These are phyloP conservation scores for Hydrangea macrophylla DNA, from an alignment of 148 eudicot genomes.

Conservation along the genomic window DNA sequence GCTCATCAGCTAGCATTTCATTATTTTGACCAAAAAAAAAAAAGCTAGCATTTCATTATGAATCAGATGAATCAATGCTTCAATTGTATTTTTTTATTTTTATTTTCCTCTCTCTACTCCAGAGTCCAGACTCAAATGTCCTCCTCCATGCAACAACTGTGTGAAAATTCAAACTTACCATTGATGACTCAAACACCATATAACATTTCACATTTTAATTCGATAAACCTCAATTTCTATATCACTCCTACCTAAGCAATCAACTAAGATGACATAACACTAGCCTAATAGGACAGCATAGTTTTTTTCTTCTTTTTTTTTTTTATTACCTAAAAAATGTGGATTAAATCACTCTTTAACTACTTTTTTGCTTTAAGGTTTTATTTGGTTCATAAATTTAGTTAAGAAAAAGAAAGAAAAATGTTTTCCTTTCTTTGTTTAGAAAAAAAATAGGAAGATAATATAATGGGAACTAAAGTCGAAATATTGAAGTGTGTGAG, in stretches of 20 bases:
- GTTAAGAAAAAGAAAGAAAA: not conserved
- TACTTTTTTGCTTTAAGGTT: too few species aligned
- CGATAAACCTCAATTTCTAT: too few species aligned
- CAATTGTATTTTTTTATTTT: conserved; percentile 6
- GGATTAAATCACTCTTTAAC: too few species aligned
- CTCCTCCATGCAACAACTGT: not conserved
- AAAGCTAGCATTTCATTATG: not conserved
- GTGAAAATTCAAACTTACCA: not conserved
- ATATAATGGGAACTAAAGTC: not conserved
- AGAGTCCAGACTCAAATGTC: not conserved
- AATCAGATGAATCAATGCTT: not conserved
- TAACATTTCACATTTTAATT: not conserved
- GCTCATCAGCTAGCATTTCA: too few species aligned
- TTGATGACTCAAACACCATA: not conserved
- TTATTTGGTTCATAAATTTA: too few species aligned
- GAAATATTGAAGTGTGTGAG: too few species aligned
- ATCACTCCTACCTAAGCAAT: not conserved
- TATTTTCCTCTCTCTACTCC: not conserved
- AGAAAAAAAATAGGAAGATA: not conserved
- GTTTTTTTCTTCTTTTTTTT: not conserved
- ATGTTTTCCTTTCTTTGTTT: not conserved
- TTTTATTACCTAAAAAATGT: not conserved
- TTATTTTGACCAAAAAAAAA: too few species aligned
- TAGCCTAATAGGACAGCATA: not conserved
- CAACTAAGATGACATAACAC: conserved; percentile 1